phyloP scores from a whole-genome alignment of 345 rosid genomes.

The Eucalyptus tenuipes region DNA sequence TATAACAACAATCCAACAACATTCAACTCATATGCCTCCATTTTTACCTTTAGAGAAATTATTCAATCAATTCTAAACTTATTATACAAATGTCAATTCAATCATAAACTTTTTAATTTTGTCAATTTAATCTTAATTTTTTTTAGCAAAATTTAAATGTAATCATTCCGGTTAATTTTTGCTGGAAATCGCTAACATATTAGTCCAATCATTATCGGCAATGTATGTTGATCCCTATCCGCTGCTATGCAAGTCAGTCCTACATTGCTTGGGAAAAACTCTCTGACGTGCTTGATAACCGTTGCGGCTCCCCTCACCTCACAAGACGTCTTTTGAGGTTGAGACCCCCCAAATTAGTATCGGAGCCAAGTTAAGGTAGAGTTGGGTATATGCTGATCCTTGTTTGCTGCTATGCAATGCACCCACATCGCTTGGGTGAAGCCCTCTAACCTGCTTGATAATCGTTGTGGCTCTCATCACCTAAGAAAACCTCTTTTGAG shows the following conservation, averaged over 20 bases:
- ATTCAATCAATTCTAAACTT: accelerated
- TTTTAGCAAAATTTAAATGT: accelerated
- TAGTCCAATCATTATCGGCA: accelerated
- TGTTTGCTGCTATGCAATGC: too few species aligned
- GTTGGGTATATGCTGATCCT: accelerated
- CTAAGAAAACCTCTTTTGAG: too few species aligned
- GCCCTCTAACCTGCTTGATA: too few species aligned
- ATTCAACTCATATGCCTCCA: not conserved
- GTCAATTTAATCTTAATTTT: accelerated
- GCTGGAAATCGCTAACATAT: accelerated
- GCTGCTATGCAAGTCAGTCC: accelerated
- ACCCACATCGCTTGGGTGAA: too few species aligned
- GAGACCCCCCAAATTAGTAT: accelerated
- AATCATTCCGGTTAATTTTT: accelerated
- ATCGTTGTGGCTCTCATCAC: accelerated
- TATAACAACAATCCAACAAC: not conserved
- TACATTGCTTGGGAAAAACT: accelerated
- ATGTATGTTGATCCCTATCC: accelerated
- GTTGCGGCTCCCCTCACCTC: accelerated
- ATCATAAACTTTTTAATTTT: accelerated
- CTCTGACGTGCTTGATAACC: accelerated
- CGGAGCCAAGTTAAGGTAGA: too few species aligned
- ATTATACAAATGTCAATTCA: accelerated
- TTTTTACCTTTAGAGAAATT: not conserved
- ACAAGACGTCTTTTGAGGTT: accelerated